Base-by-base conservation (phyloP, 768 basidiomycete species). In the Neoboletus magnificus region DNA sequence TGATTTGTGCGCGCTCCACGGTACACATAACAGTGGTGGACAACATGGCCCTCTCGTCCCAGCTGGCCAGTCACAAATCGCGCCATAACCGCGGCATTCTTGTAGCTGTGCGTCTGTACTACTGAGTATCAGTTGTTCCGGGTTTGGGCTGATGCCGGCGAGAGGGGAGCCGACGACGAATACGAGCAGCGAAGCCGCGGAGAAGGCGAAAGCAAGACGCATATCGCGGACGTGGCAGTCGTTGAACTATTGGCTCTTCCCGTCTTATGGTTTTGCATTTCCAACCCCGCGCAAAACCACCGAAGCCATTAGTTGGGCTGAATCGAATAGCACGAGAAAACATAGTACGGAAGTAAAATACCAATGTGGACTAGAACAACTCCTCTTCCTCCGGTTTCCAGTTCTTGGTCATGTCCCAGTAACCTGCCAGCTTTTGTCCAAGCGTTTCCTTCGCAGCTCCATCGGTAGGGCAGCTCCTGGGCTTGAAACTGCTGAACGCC, bases 331-430 rank as follows among this genome's bases (percentile, higher is more conserved):
- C 33, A 11, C 22, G 13, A 25, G 35, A 27, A 39, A 49, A 5
- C 23, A 11, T 25, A 23, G 32, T 32, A 27, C 5, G 27, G 27
- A 50, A 49, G 48, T 46, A 45, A 36, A 13, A 22, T 33, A 50
- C 29, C 20, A 15, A 20, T 15, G 39, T 36, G 1, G n/a, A 64
- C 73, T 67, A 87, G 64, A 84, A 82, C 62, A 85, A 60, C 55
- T 91, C 87, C 61, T 91, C 89, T 51, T 93, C 91, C 70, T 89
- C 87, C 5, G 84, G 80, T 69, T 83, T 89, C 83, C 86, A 92
- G 65, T 90, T 89, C 83, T 94, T 97, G 29, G 93, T 86, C 71
- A 91, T 82, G 70, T 98, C 96, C 95, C 95, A 98, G 69, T 93
- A 90, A 0, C 92, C 91, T 46, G 86, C 86, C 71, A 93, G 70